These are phyloP conservation scores for Eurotiales sp. DNA, from an alignment of 2,329 filamentous ascomycete species.

Conservation along the genomic window DNA sequence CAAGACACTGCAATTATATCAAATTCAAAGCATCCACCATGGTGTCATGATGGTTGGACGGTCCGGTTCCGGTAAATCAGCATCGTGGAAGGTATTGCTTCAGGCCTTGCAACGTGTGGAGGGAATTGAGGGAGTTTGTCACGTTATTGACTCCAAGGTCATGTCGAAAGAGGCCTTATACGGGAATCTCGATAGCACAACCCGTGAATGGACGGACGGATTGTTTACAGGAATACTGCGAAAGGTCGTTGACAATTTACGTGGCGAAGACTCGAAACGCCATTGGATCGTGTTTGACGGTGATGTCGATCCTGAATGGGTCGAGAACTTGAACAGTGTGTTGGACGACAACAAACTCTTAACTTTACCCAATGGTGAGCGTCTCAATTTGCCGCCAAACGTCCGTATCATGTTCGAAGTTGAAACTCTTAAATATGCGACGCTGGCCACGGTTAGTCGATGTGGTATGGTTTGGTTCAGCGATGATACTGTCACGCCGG, in stretches of 20 bases:
- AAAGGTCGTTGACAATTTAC: constrained; percentile 97
- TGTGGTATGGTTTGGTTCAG: constrained; percentile 99
- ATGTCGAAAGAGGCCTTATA: constrained; percentile 99
- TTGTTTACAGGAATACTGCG: constrained; percentile 95
- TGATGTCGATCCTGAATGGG: constrained; percentile 98
- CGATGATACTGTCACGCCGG: constrained; percentile 88
- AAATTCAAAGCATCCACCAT: constrained; percentile 96
- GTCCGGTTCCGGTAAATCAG: constrained; percentile 95
- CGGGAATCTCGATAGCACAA: constrained; percentile 92
- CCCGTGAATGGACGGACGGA: constrained; percentile 97
- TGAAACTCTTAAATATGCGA: constrained; percentile 95
- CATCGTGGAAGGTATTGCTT: constrained; percentile 87
- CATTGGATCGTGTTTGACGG: constrained; percentile 99
- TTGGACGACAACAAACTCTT: constrained; percentile 98
- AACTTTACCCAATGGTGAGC: constrained; percentile 94
- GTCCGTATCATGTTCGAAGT: constrained; percentile 99
- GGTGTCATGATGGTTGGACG: constrained; percentile 99
- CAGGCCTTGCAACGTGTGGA: constrained; percentile 90
- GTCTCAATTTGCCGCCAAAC: constrained; percentile 87
- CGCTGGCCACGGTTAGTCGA: constrained; percentile 95
- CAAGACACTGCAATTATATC: constrained; percentile 93
- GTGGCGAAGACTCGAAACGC: constrained; percentile 91
- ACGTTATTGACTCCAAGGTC: constrained; percentile 98
- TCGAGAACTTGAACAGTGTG: constrained; percentile 99
- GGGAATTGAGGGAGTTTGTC: constrained; percentile 86